These are phyloP conservation scores for Aspergillus alliaceus DNA, from an alignment of 2,329 filamentous ascomycete species.

Conservation along the genomic window DNA sequence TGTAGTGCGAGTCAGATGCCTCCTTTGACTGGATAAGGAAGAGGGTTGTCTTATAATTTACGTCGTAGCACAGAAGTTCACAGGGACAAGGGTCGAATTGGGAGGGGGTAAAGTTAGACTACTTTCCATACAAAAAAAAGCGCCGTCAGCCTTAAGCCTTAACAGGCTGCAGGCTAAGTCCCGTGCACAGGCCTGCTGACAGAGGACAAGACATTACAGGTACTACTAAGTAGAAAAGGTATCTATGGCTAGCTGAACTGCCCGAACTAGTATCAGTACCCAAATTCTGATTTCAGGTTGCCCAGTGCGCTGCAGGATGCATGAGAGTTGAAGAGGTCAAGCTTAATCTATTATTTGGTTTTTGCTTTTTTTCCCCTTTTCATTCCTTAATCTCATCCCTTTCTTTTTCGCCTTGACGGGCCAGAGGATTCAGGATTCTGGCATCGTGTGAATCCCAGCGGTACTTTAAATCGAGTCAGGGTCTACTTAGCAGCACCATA, in stretches of 20 bases:
- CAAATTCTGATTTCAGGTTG: neutral
- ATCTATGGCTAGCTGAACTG: neutral
- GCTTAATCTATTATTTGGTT: neutral
- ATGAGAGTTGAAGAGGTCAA: neutral
- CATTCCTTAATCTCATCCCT: neutral
- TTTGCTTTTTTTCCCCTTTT: neutral
- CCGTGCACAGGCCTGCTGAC: conserved; percentile 12
- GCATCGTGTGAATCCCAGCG: neutral
- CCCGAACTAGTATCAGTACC: neutral
- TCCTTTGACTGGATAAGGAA: neutral
- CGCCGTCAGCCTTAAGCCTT: conserved; percentile 39
- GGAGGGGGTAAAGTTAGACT: conserved; percentile 10
- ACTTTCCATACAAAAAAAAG: conserved; percentile 12
- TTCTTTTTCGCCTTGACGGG: neutral
- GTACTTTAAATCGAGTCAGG: neutral
- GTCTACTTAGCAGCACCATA: neutral
- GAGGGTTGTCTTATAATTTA: neutral
- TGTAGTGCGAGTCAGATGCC: conserved; percentile 3
- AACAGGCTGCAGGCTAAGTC: conserved; percentile 30
- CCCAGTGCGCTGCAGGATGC: neutral
- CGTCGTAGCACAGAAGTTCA: neutral
- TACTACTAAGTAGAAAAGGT: too few relatives aligned
- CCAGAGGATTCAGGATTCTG: neutral
- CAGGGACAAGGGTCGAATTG: neutral
- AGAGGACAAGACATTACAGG: neutral